A percentile compares a stretch with the other conserved stretches of the same genome.
These are phyloP conservation scores for Candida tibetensis DNA, from an alignment of 805 yeast genomes.

Conservation along the genomic window DNA sequence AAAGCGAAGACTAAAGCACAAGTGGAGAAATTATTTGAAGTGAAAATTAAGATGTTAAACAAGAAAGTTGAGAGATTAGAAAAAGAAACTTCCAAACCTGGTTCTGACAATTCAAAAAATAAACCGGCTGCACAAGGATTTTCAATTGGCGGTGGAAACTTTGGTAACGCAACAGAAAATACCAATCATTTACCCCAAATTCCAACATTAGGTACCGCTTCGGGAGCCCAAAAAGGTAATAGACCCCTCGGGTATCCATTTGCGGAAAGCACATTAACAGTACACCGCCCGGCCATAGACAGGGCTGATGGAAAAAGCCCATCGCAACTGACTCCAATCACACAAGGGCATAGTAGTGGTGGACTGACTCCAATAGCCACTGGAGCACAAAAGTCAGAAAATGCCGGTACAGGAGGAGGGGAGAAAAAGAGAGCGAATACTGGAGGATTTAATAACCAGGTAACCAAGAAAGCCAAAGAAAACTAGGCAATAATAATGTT, in stretches of 20 bases:
- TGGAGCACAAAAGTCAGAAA: too few relatives aligned
- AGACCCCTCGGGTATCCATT: conserved; percentile 20
- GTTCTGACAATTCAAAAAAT: too few relatives aligned
- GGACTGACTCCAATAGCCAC: too few relatives aligned
- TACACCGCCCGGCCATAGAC: conserved; percentile 26
- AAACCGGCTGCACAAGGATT: background rate
- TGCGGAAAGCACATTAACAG: conserved; percentile 31
- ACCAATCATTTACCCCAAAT: conserved; percentile 4
- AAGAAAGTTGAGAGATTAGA: conserved; percentile 53
- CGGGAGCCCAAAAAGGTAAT: too few relatives aligned
- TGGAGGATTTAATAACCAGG: background rate
- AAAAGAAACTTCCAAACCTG: conserved; percentile 1
- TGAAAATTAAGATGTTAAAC: conserved; percentile 54
- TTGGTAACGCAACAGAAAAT: conserved; percentile 2
- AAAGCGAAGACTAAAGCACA: conserved; percentile 45
- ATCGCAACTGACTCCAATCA: too few relatives aligned
- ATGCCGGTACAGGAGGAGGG: too few relatives aligned
- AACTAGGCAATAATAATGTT: background rate
- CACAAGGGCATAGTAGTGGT: too few relatives aligned
- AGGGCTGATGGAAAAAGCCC: conserved; percentile 8
- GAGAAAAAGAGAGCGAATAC: conserved; percentile 1
- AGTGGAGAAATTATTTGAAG: conserved; percentile 55
- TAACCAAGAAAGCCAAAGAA: conserved; percentile 6
- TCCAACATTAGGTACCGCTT: too few relatives aligned
- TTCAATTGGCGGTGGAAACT: background rate